Evolutionary conservation across 495 filamentous ascomycete species (phyloP).

Genomic region (Aspergillus kassunensis): DNA sequence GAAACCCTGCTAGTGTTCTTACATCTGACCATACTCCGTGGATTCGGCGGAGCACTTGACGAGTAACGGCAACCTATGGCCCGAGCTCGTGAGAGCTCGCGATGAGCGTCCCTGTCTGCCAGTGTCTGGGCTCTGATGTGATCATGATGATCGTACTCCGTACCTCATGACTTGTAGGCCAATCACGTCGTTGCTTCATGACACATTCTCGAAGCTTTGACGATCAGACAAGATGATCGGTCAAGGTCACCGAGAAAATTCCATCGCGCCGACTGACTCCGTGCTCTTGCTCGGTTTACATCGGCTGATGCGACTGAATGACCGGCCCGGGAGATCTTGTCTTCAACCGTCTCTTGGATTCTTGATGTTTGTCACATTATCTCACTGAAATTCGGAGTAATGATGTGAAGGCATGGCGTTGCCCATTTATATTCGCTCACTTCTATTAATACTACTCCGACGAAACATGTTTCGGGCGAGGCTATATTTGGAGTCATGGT

Average conservation of each 20-base stretch:
- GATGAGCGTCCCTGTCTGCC: neutral
- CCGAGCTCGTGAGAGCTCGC: neutral
- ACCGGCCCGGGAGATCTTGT: neutral
- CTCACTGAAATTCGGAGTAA: too few relatives aligned
- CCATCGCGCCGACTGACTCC: neutral
- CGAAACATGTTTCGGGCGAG: neutral
- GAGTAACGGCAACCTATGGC: neutral
- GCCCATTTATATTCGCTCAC: neutral
- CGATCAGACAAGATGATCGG: neutral
- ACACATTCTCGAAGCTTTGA: slow-evolving; percentile 6
- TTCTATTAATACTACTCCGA: neutral
- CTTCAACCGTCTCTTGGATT: neutral
- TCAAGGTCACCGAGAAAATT: neutral
- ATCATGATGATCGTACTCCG: neutral
- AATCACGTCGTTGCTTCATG: neutral
- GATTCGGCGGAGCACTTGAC: neutral
- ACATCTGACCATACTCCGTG: neutral
- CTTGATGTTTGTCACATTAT: too few relatives aligned
- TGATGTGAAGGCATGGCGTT: neutral
- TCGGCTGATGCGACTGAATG: neutral
- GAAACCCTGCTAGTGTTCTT: slow-evolving; percentile 12
- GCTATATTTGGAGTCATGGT: neutral
- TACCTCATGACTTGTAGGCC: neutral
- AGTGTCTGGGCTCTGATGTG: neutral
- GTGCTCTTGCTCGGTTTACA: neutral